Percentiles rank a stretch among this genome's conserved stretches.
These are phyloP conservation scores for Blumeria hordei DNA, from an alignment of 2,329 filamentous ascomycete genomes.

Conservation along the genomic window DNA sequence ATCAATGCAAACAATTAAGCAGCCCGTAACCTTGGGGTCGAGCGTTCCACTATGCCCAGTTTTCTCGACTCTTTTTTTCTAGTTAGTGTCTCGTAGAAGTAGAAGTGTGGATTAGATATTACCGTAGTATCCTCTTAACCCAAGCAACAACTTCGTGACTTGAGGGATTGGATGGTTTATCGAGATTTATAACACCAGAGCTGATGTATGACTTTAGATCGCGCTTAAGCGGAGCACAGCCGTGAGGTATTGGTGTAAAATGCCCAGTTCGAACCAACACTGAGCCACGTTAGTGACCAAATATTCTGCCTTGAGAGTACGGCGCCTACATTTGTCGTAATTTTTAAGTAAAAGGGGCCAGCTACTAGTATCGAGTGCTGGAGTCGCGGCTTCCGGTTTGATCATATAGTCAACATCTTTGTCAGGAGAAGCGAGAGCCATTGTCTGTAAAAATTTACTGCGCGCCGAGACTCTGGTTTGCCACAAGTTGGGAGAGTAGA, in stretches of 20 bases:
- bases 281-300: constrained; percentile 16
- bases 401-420: constrained; percentile 58
- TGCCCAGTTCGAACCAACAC: constrained; percentile 85
- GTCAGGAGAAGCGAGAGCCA: constrained; percentile 23
- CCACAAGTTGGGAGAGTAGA: too few species aligned
- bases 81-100: constrained; percentile 2
- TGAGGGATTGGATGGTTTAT: constrained; percentile 92
- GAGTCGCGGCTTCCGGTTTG: constrained; percentile 68
- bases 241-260: constrained; percentile 88
- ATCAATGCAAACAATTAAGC: constrained; percentile 85
- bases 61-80: constrained; percentile 51
- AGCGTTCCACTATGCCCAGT: constrained; percentile 96
- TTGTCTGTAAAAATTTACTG: constrained; percentile 6
- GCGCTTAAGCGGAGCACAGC: constrained; percentile 73
- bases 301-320: not conserved
- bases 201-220: constrained; percentile 94
- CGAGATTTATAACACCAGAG: constrained; percentile 93
- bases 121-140: constrained; percentile 94
- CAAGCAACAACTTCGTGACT: constrained; percentile 97
- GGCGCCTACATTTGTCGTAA: constrained; percentile 64
- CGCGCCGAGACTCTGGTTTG: too few species aligned
- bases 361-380: constrained; percentile 59
- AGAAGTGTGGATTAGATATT: constrained; percentile 9
- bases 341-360: constrained; percentile 93
- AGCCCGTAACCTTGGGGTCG: constrained; percentile 93